Conservation (phyloP, 2,329 filamentous ascomycete genomes). For the Hirsutella rhossiliensis region DNA sequence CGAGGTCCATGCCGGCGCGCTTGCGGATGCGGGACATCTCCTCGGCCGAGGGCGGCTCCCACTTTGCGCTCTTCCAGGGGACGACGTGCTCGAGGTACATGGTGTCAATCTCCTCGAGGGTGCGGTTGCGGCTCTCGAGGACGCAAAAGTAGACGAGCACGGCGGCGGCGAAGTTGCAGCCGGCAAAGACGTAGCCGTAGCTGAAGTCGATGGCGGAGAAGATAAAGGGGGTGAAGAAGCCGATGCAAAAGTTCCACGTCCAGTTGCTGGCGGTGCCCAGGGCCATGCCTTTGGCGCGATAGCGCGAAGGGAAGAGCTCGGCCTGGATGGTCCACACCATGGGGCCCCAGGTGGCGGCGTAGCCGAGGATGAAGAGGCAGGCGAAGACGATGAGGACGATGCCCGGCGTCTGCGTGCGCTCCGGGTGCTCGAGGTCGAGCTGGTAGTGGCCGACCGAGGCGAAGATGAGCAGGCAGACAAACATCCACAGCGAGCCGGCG, state of each 20-base stretch:
- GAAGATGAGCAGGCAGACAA: constrained; percentile 36
- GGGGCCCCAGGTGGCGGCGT: constrained; percentile 57
- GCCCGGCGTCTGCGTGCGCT: constrained; percentile 35
- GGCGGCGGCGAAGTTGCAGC: constrained; percentile 49
- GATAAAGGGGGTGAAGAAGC: constrained; percentile 50
- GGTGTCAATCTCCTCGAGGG: constrained; percentile 64
- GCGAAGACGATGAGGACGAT: constrained; percentile 55
- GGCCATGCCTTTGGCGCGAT: constrained; percentile 40
- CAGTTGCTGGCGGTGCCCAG: constrained; percentile 48
- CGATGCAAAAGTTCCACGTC: constrained; percentile 48
- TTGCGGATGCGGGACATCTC: constrained; percentile 29
- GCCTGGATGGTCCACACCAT: constrained; percentile 54
- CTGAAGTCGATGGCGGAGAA: constrained; percentile 55
- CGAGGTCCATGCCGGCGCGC: constrained; percentile 27
- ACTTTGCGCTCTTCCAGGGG: constrained; percentile 49
- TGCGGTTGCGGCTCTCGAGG: constrained; percentile 58
- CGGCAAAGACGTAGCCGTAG: constrained; percentile 61
- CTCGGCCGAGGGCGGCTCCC: constrained; percentile 31
- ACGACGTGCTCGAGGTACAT: constrained; percentile 52
- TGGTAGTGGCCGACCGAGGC: constrained; percentile 35
- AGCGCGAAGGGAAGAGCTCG: constrained; percentile 50
- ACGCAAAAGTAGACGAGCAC: constrained; percentile 64
- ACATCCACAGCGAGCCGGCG: constrained; percentile 49
- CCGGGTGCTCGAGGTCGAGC: constrained; percentile 27
- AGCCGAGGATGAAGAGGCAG: constrained; percentile 54